These are phyloP conservation scores for Agarophyton chilense DNA, from an alignment of 23 red algal species.

Conservation along the genomic window DNA sequence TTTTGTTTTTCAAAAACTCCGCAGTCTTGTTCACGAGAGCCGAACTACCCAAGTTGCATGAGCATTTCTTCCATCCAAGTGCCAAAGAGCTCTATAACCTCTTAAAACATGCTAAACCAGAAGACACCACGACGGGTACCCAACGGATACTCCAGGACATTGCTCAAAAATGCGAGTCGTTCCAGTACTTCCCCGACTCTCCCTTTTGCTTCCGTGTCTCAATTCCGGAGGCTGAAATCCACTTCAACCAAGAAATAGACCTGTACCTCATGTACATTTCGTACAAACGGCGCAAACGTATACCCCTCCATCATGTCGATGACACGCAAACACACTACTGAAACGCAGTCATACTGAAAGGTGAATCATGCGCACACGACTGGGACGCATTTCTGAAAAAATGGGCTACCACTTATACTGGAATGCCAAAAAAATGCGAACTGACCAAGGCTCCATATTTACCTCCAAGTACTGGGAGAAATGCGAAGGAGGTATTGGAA, in stretches of 20 bases:
- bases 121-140: too few species aligned
- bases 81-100: too few species aligned
- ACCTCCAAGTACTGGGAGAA: constrained; percentile 2
- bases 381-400: constrained; percentile 13
- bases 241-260: constrained; percentile 13
- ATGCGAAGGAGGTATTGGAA: neutral
- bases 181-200: neutral
- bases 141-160: too few species aligned
- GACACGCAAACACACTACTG: constrained; percentile 1
- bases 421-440: neutral
- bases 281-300: too few species aligned
- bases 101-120: too few species aligned
- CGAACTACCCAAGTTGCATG: too few species aligned
- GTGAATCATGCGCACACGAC: neutral
- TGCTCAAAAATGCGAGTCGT: too few species aligned
- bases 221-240: neutral
- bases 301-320: constrained; percentile 8
- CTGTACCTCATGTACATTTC: too few species aligned
- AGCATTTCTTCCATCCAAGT: too few species aligned
- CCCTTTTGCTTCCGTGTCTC: neutral
- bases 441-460: constrained; percentile 1
- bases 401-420: constrained; percentile 10
- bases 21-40: too few species aligned
- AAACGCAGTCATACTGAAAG: neutral
- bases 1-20: too few species aligned